These are phyloP conservation scores for Adiantum capillusveneris DNA, from an alignment of 75 land plant genomes.

Conservation along the genomic window DNA sequence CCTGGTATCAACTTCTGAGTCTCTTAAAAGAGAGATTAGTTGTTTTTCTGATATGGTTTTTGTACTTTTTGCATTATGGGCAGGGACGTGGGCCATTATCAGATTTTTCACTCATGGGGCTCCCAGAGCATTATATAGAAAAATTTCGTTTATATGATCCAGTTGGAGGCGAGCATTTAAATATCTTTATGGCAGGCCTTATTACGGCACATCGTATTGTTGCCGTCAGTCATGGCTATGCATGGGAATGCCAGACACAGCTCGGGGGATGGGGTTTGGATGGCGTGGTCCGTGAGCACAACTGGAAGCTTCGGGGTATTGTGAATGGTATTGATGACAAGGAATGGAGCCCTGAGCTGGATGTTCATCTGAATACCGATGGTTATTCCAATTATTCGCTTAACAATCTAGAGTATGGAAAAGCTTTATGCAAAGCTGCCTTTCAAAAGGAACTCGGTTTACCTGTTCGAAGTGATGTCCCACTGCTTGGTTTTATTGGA, in stretches of 20 bases:
- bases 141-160: slow-evolving; percentile 73
- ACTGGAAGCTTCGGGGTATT: slow-evolving; percentile 88
- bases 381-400: slow-evolving; percentile 75
- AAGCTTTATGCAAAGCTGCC: slow-evolving; percentile 78
- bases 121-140: slow-evolving; percentile 62
- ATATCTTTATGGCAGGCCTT: slow-evolving; percentile 84
- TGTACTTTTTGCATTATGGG: too few relatives aligned
- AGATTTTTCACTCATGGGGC: slow-evolving; percentile 51
- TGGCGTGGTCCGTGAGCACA: slow-evolving; percentile 55
- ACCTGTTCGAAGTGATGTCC: slow-evolving; percentile 61
- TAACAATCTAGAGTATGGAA: slow-evolving; percentile 64
- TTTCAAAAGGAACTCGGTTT: slow-evolving; percentile 85
- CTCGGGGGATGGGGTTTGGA: slow-evolving; percentile 98
- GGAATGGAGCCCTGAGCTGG: slow-evolving; percentile 82
- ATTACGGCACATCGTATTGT: slow-evolving; percentile 79
- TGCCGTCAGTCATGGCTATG: slow-evolving; percentile 88
- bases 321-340: slow-evolving; percentile 88
- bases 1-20: too few relatives aligned
- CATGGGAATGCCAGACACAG: slow-evolving; percentile 81
- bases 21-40: too few relatives aligned
- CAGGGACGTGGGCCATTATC: slow-evolving; percentile 96
- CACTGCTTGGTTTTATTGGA: slow-evolving; percentile 84
- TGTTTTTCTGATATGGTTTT: too few relatives aligned
- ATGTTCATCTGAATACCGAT: slow-evolving; percentile 55
- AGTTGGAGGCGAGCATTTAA: slow-evolving; percentile 81